phyloP scores from a whole-genome alignment of 768 basidiomycete genomes.

The Suillus discolor region DNA sequence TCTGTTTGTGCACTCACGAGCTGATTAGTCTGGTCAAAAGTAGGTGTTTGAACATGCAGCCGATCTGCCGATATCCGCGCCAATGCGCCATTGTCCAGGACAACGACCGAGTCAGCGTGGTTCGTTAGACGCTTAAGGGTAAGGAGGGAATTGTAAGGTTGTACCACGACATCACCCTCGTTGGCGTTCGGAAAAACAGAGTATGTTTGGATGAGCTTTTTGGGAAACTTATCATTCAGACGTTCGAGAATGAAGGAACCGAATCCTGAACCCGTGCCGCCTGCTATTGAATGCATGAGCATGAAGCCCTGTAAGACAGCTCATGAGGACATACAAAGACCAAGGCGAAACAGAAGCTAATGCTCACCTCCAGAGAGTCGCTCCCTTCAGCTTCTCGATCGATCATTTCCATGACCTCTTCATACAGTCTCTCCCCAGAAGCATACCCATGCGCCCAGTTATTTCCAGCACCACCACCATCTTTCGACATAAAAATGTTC shows the following conservation, averaged over 20 bases:
- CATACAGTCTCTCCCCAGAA: conserved; percentile 88
- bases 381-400: conserved; percentile 98
- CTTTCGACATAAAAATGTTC: conserved; percentile 94
- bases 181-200: conserved; percentile 96
- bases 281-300: conserved; percentile 98
- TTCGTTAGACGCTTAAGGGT: conserved; percentile 93
- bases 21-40: conserved; percentile 92
- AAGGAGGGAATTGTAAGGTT: conserved; percentile 95
- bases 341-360: background rate
- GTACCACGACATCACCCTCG: conserved; percentile 96
- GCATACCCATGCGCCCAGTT: conserved; percentile 98
- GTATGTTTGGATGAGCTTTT: conserved; percentile 99
- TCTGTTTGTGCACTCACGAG: conserved; percentile 51
- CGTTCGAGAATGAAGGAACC: conserved; percentile 98
- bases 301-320: conserved; percentile 82
- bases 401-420: conserved; percentile 99
- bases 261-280: conserved; percentile 96
- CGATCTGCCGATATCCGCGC: conserved; percentile 92
- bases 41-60: conserved; percentile 82
- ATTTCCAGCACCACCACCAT: conserved; percentile 98
- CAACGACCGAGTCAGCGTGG: conserved; percentile 96
- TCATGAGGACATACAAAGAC: conserved; percentile 1
- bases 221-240: conserved; percentile 96
- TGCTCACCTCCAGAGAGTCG: conserved; percentile 87
- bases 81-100: conserved; percentile 94